Percentiles rank a stretch among this genome's conserved stretches.
phyloP scores from a whole-genome alignment of 495 filamentous ascomycete species.

The Penicillium lagena region DNA sequence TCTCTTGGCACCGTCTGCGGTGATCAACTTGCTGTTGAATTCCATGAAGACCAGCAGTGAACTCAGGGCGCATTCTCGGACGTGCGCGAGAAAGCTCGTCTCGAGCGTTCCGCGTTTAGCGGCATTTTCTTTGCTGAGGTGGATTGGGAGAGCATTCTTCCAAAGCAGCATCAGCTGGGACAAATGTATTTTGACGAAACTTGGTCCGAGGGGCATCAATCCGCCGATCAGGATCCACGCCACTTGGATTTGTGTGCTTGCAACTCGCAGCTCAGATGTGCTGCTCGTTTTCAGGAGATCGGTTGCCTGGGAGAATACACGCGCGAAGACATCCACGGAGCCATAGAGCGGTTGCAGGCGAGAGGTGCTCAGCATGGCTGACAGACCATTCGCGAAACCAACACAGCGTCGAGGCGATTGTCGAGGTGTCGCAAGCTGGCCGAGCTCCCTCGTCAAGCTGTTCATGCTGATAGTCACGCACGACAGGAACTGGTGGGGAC shows the following conservation, averaged over 20 bases:
- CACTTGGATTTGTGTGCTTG: conserved; percentile 92
- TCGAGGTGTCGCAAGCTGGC: conserved; percentile 64
- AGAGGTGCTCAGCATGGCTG: conserved; percentile 85
- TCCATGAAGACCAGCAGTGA: conserved; percentile 88
- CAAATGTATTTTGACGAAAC: conserved; percentile 98
- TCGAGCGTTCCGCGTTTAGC: conserved; percentile 76
- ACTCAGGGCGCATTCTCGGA: conserved; percentile 90
- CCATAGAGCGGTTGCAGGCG: conserved; percentile 85
- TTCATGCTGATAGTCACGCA: conserved; percentile 97
- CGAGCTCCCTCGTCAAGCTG: conserved; percentile 80
- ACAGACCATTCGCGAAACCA: conserved; percentile 89
- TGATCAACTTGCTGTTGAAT: conserved; percentile 88
- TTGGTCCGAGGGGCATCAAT: conserved; percentile 91
- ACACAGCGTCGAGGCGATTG: conserved; percentile 80
- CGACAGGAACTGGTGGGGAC: conserved; percentile 83
- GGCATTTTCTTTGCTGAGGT: conserved; percentile 83
- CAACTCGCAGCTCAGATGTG: conserved; percentile 83
- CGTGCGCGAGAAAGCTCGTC: conserved; percentile 87
- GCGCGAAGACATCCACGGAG: conserved; percentile 89
- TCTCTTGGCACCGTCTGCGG: conserved; percentile 88
- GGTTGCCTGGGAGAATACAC: conserved; percentile 84
- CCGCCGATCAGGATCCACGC: conserved; percentile 97
- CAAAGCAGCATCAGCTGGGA: conserved; percentile 93
- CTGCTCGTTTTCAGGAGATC: conserved; percentile 89
- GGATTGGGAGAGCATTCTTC: conserved; percentile 95